phyloP scores from a whole-genome alignment of 331 rosid species.

The Malus hybrid region DNA sequence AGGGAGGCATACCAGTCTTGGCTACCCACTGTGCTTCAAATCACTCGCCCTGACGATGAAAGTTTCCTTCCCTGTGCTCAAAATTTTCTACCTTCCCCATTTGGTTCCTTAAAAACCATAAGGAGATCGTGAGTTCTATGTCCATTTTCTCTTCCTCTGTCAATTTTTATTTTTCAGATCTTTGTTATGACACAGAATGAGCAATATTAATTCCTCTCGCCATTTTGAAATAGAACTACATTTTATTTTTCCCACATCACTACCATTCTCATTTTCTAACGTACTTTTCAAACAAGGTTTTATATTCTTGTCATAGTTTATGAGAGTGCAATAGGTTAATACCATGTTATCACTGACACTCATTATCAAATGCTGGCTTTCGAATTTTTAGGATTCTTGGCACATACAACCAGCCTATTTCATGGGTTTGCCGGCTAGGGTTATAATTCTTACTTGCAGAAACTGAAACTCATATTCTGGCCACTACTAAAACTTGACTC shows the following conservation, averaged over 20 bases:
- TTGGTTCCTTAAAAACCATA: constrained; percentile 58
- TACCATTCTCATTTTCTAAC: background rate
- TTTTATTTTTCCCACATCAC: background rate
- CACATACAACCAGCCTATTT: background rate
- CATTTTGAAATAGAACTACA: background rate
- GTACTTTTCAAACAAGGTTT: background rate
- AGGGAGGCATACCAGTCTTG: constrained; percentile 92
- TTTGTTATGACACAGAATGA: background rate
- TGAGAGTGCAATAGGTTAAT: background rate
- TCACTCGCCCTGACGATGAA: constrained; percentile 37
- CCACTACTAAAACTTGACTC: background rate
- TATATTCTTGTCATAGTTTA: background rate
- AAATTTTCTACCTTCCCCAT: constrained; percentile 32
- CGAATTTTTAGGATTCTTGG: background rate
- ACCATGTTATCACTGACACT: background rate
- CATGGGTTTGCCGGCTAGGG: background rate
- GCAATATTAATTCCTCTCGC: background rate
- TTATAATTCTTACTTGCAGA: background rate
- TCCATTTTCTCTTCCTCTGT: constrained; percentile 12
- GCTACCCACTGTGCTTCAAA: constrained; percentile 76
- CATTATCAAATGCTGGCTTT: background rate
- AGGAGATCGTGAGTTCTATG: constrained; percentile 65
- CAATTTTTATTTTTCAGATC: background rate
- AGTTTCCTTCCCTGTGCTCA: constrained; percentile 30
- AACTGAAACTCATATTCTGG: background rate